Conservation (phyloP, 2,329 filamentous ascomycete genomes). For the Alternaria burnsii region DNA sequence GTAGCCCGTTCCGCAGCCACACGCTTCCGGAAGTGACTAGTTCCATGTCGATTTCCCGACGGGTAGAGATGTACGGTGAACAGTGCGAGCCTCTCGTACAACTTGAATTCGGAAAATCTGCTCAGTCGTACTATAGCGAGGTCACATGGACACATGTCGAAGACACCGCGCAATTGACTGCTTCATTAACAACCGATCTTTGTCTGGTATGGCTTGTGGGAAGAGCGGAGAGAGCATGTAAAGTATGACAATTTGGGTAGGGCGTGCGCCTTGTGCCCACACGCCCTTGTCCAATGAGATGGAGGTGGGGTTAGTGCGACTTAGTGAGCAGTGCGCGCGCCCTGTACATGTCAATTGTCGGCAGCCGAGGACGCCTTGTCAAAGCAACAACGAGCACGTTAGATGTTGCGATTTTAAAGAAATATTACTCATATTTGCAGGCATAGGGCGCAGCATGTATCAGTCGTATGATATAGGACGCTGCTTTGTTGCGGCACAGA, state of each 20-base stretch:
- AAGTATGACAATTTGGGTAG: neutral
- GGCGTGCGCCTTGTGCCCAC: slow-evolving; percentile 12
- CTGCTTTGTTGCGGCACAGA: neutral
- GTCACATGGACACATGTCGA: neutral
- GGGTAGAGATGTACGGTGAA: neutral
- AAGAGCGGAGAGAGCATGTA: neutral
- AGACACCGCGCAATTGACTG: neutral
- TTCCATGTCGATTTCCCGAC: neutral
- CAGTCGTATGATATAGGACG: neutral
- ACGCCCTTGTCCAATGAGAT: neutral
- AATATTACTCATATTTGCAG: neutral
- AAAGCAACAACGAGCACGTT: neutral
- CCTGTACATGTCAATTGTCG: slow-evolving; percentile 15
- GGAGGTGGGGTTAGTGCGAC: slow-evolving; percentile 4
- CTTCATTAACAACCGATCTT: neutral
- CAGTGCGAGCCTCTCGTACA: neutral
- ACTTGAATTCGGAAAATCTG: neutral
- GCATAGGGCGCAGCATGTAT: neutral
- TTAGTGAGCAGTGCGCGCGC: slow-evolving; percentile 6
- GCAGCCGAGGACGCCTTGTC: neutral
- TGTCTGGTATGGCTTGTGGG: neutral
- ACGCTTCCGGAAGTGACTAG: neutral
- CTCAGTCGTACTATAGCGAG: neutral
- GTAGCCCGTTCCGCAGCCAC: neutral
- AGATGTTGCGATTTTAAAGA: neutral